A percentile compares a stretch with the other conserved stretches of the same genome.
Conservation (phyloP, 1,139 yeast genomes). For the Yamadazyma dendronema region DNA sequence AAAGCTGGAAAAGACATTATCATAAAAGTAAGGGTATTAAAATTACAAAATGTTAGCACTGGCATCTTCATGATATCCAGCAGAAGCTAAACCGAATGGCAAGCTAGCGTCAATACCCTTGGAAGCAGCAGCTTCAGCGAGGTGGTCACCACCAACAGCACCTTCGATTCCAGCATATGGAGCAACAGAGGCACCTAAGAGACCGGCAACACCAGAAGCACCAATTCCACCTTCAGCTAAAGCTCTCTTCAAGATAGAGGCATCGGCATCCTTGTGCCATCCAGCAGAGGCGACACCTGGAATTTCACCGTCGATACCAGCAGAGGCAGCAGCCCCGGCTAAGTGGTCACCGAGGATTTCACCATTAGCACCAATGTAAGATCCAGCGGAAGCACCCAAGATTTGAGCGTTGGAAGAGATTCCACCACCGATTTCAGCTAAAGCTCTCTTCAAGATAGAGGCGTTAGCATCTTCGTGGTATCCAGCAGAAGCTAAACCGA, state of each 20-base stretch:
- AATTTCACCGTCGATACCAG: constrained; percentile 11
- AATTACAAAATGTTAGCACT: constrained; percentile 11
- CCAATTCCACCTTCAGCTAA: constrained; percentile 15
- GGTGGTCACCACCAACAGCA: constrained; percentile 11
- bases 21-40: constrained; percentile 1
- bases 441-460: constrained; percentile 16
- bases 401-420: constrained; percentile 12
- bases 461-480: constrained; percentile 10
- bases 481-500: constrained; percentile 11
- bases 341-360: constrained; percentile 14
- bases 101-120: constrained; percentile 9
- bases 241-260: constrained; percentile 12
- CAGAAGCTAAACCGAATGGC: constrained; percentile 10
- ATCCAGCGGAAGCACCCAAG: constrained; percentile 12
- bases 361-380: constrained; percentile 12
- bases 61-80: constrained; percentile 10
- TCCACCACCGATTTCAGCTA: constrained; percentile 15
- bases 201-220: constrained; percentile 13
- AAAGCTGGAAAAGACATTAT: neutral
- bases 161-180: constrained; percentile 11
- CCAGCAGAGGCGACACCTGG: constrained; percentile 13
- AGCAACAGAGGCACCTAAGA: constrained; percentile 9
- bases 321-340: constrained; percentile 14
- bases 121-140: constrained; percentile 11
- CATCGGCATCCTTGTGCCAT: constrained; percentile 12